A percentile compares a stretch with the other conserved stretches of the same genome.
Evolutionary conservation across 768 basidiomycete genomes (phyloP).

Genomic region (Leccinum uliginosum): DNA sequence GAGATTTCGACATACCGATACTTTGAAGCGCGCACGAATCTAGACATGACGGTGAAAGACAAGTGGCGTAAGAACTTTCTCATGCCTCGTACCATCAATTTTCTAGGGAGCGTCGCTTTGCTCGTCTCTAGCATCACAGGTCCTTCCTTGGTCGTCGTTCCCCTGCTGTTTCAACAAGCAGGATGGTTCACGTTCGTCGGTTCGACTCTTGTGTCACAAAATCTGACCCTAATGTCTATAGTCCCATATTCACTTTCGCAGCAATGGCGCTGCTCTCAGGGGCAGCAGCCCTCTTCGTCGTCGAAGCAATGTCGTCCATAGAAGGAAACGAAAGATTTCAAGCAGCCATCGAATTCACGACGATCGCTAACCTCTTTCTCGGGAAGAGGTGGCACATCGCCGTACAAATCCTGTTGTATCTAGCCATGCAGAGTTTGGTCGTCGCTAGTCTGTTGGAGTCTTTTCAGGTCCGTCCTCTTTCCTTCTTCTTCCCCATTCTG

Average conservation of each 20-base stretch:
- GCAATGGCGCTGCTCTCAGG: constrained; percentile 19
- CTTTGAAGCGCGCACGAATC: constrained; percentile 82
- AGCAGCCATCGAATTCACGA: constrained; percentile 25
- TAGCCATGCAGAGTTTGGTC: constrained; percentile 21
- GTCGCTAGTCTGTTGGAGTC: constrained; percentile 23
- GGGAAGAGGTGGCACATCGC: constrained; percentile 23
- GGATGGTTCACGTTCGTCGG: constrained; percentile 24
- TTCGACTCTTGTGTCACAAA: too few relatives aligned
- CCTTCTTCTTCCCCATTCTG: background rate
- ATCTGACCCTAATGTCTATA: too few relatives aligned
- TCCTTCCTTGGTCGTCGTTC: constrained; percentile 20
- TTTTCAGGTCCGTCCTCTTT: constrained; percentile 15
- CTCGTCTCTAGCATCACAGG: constrained; percentile 25
- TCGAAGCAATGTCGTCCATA: constrained; percentile 14
- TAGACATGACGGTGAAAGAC: constrained; percentile 52
- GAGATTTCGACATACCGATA: constrained; percentile 56
- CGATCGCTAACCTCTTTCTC: constrained; percentile 23
- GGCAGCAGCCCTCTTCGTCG: constrained; percentile 15
- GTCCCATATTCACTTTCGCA: constrained; percentile 16
- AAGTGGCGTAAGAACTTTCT: background rate
- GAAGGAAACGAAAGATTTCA: constrained; percentile 22
- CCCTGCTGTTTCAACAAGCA: constrained; percentile 22
- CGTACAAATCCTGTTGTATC: constrained; percentile 17
- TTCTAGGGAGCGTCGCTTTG: constrained; percentile 22
- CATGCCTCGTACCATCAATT: constrained; percentile 21